Base-by-base conservation (phyloP, 2,329 filamentous ascomycete species). In the Beauveria caledonica region DNA sequence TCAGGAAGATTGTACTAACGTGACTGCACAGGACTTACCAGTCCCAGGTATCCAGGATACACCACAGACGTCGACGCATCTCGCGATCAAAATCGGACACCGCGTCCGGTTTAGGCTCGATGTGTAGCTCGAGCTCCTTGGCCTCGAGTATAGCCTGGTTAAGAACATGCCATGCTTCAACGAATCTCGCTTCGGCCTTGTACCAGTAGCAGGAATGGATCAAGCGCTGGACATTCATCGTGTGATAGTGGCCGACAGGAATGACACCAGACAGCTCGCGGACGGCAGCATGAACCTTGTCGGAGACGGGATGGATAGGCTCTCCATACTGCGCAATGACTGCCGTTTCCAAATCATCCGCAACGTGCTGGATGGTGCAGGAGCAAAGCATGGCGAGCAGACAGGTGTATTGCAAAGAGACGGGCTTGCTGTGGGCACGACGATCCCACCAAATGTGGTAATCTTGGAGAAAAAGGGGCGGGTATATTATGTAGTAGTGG, bases 401-500 rank as follows among this genome's bases (percentile, higher is more conserved):
- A 59, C 65, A 68, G 1, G 71, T 71, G 63, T 65, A 71, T 44
- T 70, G 68, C 25, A 72, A 54, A 2, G 65, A 64, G 2, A 72
- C 40, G 2, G 65, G 63, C n/a, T 65, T 57, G 19, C 63, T 60
- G 9, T 61, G 60, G 3, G 51, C 40, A 27, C 65, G 61, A 13
- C 64, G 59, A 27, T 68, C 64, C 71, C 70, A 72, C 71, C 70
- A 72, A 23, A 64, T 63, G 23, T 71, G 64, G 44, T 72, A 72
- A 25, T 71, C 66, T 10, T 65, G 62, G 19, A 68, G 50, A 49
- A 72, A 72, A 8, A 63, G 59, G 9, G 68, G 64, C n/a, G 68
- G 66, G 51, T 71, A 69, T 52, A 72, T 66, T 58, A 72, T 68
- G 64, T 71, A 70, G 62, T 72, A 72, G 60, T 72, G 69, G 21